A percentile compares a stretch with the other conserved stretches of the same genome.
Conservation (phyloP, 2,329 filamentous ascomycete species). For the Lachnellula willkommii region DNA sequence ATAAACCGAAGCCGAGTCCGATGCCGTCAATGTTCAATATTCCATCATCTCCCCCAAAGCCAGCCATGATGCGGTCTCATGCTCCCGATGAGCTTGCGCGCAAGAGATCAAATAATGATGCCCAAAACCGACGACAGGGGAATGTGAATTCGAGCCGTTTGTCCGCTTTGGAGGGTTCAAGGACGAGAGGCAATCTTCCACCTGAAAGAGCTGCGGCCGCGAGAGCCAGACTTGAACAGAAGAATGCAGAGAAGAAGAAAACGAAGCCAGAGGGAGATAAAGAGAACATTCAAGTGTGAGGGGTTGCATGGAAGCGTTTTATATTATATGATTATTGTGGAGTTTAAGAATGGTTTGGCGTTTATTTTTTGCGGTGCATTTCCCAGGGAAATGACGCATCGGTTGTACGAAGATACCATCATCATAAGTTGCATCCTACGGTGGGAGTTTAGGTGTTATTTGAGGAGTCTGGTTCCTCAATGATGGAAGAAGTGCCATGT, state of each 20-base stretch:
- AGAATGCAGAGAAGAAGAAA: conserved; percentile 28
- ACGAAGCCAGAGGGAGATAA: conserved; percentile 17
- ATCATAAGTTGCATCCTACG: conserved; percentile 1
- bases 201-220: conserved; percentile 33
- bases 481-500: too few species aligned
- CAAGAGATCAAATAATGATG: conserved; percentile 15
- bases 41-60: conserved; percentile 27
- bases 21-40: conserved; percentile 28
- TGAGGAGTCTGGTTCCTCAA: background rate
- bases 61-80: conserved; percentile 16
- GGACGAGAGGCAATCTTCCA: conserved; percentile 21
- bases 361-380: conserved; percentile 1
- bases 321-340: background rate
- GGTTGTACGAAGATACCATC: conserved; percentile 8
- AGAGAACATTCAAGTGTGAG: conserved; percentile 22
- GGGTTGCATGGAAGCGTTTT: background rate
- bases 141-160: conserved; percentile 17
- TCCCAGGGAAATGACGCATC: background rate
- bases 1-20: conserved; percentile 16
- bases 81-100: conserved; percentile 10
- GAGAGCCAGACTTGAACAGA: conserved; percentile 30
- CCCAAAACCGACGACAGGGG: conserved; percentile 1
- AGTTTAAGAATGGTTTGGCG: background rate
- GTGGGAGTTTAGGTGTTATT: background rate
- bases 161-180: conserved; percentile 18